Evolutionary conservation across 169 alveolate genomes (phyloP), one percentile per base, ranked within the genome.

Genomic region (Eimeria tenella): DNA sequence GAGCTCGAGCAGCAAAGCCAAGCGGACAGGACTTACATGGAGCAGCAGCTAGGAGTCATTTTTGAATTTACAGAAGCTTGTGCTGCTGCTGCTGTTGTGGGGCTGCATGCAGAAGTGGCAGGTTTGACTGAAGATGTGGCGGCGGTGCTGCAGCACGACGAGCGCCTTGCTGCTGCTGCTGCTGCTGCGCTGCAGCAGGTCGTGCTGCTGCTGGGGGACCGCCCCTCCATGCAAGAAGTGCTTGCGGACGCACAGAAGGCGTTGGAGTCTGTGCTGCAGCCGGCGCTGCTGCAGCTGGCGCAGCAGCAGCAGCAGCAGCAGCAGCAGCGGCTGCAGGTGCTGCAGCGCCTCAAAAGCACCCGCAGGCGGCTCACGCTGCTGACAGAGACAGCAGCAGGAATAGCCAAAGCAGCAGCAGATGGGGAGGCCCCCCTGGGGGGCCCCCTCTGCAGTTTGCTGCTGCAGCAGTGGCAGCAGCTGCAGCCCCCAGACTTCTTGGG

Each of bases 391-490:
- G 87, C 87, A 13, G 63, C 87, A 53, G 87, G 87, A 7, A 49
- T 77, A 13, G 87, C 87, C 11, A 49, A 53, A 17, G 21, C 84
- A 4, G 21, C 84, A 4, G 84, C 25, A 10, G 84, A 73, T 15
- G 84, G 84, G 13, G 84, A 68, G 52, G 60, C 23, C 55, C 50
- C 63, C 3, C 50, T 8, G 19, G 87, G 87, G 70, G 87, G 87
- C 21, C 68, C 87, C n/a, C 52, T 77, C 87, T 77, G 87, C 23
- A 5, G 25, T 25, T 50, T 17, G 87, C 87, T 77, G 70, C 52
- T 77, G 87, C 87, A 77, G 87, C 87, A 77, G 87, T 77, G 63
- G 87, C 50, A 77, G 52, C 87, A 49, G 70, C 68, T 77, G 87
- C 87, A 77, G 68, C 70, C 87, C 15, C 87, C 87, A 0, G 68